Conservation (phyloP, 192 early-diverging fungal species). For the Coemansia sp. region DNA sequence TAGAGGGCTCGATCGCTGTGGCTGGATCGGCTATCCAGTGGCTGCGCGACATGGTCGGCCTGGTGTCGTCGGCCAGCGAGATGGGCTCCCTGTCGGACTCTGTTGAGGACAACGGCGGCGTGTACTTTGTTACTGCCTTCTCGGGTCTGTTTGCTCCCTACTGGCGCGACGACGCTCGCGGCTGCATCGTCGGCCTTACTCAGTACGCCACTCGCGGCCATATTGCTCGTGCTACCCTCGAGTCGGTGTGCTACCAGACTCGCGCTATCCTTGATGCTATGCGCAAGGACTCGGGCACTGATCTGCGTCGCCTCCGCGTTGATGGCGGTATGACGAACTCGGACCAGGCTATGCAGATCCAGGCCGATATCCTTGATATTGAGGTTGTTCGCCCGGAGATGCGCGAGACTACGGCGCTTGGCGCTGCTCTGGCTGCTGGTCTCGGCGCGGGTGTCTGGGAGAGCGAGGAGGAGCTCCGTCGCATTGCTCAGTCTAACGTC, state of each 20-base stretch:
- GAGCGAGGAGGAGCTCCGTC: slow-evolving; percentile 58
- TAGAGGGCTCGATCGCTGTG: slow-evolving; percentile 92
- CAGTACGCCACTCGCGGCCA: slow-evolving; percentile 86
- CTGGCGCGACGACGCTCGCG: slow-evolving; percentile 91
- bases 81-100: slow-evolving; percentile 70
- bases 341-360: slow-evolving; percentile 90
- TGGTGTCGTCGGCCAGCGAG: slow-evolving; percentile 75
- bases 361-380: slow-evolving; percentile 82
- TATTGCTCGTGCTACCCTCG: slow-evolving; percentile 85
- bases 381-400: slow-evolving; percentile 81
- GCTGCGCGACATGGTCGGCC: slow-evolving; percentile 83
- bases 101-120: slow-evolving; percentile 79
- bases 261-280: slow-evolving; percentile 88
- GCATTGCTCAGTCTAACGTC: slow-evolving; percentile 57
- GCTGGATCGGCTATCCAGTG: slow-evolving; percentile 92
- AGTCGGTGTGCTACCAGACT: slow-evolving; percentile 90
- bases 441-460: slow-evolving; percentile 72
- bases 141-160: slow-evolving; percentile 93
- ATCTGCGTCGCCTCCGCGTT: slow-evolving; percentile 78
- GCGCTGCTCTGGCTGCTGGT: slow-evolving; percentile 89
- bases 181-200: slow-evolving; percentile 84
- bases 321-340: slow-evolving; percentile 96
- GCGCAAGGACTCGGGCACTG: slow-evolving; percentile 73
- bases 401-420: slow-evolving; percentile 91
- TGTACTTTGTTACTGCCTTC: slow-evolving; percentile 96